These are phyloP conservation scores for Penicillium samsonianum DNA, from an alignment of 495 filamentous ascomycete species.

Conservation along the genomic window DNA sequence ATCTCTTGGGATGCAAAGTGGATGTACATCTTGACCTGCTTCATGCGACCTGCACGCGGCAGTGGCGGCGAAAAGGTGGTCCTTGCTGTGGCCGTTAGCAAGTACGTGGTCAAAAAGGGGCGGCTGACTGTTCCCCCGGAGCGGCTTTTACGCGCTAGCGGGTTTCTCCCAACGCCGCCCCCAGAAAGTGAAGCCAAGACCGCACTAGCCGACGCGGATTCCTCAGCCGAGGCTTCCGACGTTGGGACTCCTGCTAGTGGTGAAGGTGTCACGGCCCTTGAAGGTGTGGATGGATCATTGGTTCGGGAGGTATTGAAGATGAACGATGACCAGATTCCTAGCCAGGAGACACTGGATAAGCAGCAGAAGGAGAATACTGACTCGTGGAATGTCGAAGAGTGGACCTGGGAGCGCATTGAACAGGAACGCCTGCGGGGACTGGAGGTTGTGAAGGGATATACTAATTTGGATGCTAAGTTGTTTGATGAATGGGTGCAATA, in stretches of 20 bases:
- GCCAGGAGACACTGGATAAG: slow-evolving; percentile 28
- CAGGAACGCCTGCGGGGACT: slow-evolving; percentile 57
- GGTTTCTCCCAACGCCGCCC: slow-evolving; percentile 56
- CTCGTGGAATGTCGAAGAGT: slow-evolving; percentile 45
- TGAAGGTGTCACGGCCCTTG: slow-evolving; percentile 37
- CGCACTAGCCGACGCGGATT: slow-evolving; percentile 21
- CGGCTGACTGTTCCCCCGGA: slow-evolving; percentile 83
- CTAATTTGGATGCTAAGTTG: slow-evolving; percentile 50
- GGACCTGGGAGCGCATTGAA: slow-evolving; percentile 59
- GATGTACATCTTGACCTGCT: slow-evolving; percentile 74
- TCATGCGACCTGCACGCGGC: slow-evolving; percentile 56
- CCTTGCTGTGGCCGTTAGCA: slow-evolving; percentile 73
- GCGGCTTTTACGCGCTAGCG: slow-evolving; percentile 65
- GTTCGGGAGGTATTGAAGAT: slow-evolving; percentile 43
- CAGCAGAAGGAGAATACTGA: slow-evolving; percentile 38
- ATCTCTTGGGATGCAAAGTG: slow-evolving; percentile 82
- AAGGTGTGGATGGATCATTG: slow-evolving; percentile 37
- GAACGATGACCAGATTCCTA: slow-evolving; percentile 32
- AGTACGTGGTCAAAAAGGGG: slow-evolving; percentile 90
- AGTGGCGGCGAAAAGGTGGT: slow-evolving; percentile 56
- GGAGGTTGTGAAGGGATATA: slow-evolving; percentile 53
- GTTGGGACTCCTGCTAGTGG: slow-evolving; percentile 37
- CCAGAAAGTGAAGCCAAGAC: slow-evolving; percentile 8
- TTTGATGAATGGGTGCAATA: slow-evolving; percentile 42
- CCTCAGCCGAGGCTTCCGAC: slow-evolving; percentile 35